These are phyloP conservation scores for Arachnopeziza araneosa DNA, from an alignment of 2,329 filamentous ascomycete genomes.

Conservation along the genomic window DNA sequence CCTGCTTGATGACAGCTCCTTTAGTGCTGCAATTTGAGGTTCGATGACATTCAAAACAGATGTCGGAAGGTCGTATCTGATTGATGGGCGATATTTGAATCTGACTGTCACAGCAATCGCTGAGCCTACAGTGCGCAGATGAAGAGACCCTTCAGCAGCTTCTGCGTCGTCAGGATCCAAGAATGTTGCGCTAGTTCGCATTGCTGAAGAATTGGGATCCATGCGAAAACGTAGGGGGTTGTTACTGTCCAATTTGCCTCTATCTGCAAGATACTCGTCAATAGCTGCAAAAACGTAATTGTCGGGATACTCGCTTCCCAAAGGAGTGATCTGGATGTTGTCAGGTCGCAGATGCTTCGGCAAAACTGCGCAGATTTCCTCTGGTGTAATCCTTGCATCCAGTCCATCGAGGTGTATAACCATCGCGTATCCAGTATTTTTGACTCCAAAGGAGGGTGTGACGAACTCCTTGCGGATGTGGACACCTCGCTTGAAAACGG, in stretches of 20 bases:
- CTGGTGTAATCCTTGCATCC: not conserved
- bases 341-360: not conserved
- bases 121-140: too few relatives aligned
- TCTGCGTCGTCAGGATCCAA: not conserved
- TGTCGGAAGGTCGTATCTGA: not conserved
- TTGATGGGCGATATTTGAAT: not conserved
- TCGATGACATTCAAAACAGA: not conserved
- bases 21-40: not conserved
- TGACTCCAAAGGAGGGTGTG: not conserved
- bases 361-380: not conserved
- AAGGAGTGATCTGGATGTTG: not conserved
- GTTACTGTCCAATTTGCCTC: not conserved
- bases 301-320: not conserved
- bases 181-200: not conserved
- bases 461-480: not conserved
- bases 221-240: not conserved
- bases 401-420: not conserved
- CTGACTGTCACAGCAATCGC: not conserved
- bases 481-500: not conserved
- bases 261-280: not conserved
- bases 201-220: not conserved
- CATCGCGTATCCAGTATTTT: not conserved
- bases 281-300: not conserved
- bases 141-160: not conserved
- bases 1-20: too few relatives aligned